Percentiles rank a stretch among this genome's conserved stretches.
Evolutionary conservation across 495 filamentous ascomycete genomes (phyloP).

Genomic region (Aspergillus nidulans): DNA sequence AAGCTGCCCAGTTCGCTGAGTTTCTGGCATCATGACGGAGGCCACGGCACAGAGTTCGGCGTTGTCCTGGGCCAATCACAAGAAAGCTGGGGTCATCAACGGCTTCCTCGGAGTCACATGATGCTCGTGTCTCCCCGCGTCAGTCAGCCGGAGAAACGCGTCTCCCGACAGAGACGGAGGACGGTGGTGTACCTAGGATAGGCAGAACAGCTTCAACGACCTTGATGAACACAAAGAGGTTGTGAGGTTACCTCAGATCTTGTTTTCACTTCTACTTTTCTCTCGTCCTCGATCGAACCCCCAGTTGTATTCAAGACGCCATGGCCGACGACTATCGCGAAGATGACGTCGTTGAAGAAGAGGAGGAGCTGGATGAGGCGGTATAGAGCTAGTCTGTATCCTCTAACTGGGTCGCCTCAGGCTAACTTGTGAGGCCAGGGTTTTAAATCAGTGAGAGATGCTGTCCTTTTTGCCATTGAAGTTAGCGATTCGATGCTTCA

Average conservation of each 20-base stretch:
- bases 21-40: conserved; percentile 14
- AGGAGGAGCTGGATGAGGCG: conserved; percentile 68
- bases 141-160: conserved; percentile 15
- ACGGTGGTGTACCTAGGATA: conserved; percentile 7
- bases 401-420: not conserved
- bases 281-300: no score
- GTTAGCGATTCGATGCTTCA: conserved; percentile 86
- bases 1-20: not conserved
- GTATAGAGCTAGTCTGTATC: conserved; percentile 37
- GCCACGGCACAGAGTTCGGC: conserved; percentile 16
- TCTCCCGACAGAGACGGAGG: conserved; percentile 8
- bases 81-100: conserved; percentile 25
- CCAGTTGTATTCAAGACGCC: no score
- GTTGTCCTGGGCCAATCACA: conserved; percentile 26
- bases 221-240: not conserved
- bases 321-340: conserved; percentile 46
- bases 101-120: conserved; percentile 28
- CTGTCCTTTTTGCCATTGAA: conserved; percentile 92
- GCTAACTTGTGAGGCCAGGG: conserved; percentile 47
- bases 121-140: conserved; percentile 37
- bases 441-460: conserved; percentile 92
- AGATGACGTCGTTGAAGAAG: conserved; percentile 58
- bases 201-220: conserved; percentile 6
- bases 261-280: no score
- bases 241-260: not conserved